phyloP scores from a whole-genome alignment of 768 basidiomycete species.

The Lactarius quietus region DNA sequence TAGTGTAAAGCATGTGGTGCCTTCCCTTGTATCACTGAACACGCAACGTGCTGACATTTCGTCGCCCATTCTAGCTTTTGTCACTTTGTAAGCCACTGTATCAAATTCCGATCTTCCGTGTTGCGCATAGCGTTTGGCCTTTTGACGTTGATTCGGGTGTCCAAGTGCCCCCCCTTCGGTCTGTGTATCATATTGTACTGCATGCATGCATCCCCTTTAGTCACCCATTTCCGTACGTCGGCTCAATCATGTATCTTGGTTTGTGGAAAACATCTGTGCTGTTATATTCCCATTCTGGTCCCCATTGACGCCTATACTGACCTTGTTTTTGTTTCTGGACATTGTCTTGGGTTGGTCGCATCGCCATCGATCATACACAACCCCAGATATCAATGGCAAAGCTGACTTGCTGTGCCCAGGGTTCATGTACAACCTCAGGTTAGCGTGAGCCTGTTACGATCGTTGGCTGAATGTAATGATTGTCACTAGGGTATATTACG shows the following conservation, averaged over 20 bases:
- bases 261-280: slow-evolving; percentile 6
- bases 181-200: slow-evolving; percentile 14
- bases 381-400: not conserved
- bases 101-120: slow-evolving; percentile 20
- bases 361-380: not conserved
- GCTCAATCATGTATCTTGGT: slow-evolving; percentile 8
- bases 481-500: slow-evolving; percentile 15
- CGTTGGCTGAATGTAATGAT: not conserved
- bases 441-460: not conserved
- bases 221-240: not conserved
- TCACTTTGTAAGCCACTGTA: slow-evolving; percentile 23
- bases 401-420: not conserved
- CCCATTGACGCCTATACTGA: not conserved
- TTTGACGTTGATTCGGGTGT: slow-evolving; percentile 1
- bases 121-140: slow-evolving; percentile 18
- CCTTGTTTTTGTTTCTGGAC: not conserved
- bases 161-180: not conserved
- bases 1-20: slow-evolving; percentile 22
- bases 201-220: not conserved
- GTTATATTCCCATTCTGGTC: not conserved
- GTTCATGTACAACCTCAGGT: too few relatives aligned
- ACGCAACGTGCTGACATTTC: not conserved
- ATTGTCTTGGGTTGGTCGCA: not conserved
- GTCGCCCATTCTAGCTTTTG: slow-evolving; percentile 9
- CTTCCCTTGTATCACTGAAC: not conserved